Evolutionary conservation across 2,329 filamentous ascomycete genomes (phyloP).

Genomic region (Trichophyton verrucosum): DNA sequence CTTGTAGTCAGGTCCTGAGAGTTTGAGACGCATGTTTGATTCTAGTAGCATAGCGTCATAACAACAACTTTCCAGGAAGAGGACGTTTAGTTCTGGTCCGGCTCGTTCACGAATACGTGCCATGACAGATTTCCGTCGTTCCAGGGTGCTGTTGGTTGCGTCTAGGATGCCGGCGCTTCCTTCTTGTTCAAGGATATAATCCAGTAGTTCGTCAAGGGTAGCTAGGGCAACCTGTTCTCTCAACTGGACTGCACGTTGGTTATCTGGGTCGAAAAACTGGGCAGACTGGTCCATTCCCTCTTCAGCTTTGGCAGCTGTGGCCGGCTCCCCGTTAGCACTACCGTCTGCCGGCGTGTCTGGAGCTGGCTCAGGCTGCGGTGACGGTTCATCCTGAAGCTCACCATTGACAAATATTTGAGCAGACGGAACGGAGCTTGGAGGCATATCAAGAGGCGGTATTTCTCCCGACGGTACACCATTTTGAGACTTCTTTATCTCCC

Average conservation of each 20-base stretch:
- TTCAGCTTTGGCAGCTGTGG: background rate
- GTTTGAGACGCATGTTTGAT: constrained; percentile 92
- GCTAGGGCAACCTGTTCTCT: constrained; percentile 86
- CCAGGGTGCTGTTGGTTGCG: constrained; percentile 89
- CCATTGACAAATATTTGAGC: constrained; percentile 50
- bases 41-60: constrained; percentile 73
- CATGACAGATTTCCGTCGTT: constrained; percentile 71
- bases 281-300: constrained; percentile 74
- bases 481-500: background rate
- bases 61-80: constrained; percentile 93
- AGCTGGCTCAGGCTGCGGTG: constrained; percentile 8
- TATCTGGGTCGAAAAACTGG: constrained; percentile 84
- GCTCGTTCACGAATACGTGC: constrained; percentile 70
- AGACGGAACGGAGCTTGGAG: constrained; percentile 27
- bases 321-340: background rate
- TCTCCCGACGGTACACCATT: background rate
- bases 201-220: constrained; percentile 79
- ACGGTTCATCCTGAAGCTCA: constrained; percentile 28
- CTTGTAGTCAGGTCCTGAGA: constrained; percentile 90
- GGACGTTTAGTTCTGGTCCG: constrained; percentile 70
- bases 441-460: constrained; percentile 25
- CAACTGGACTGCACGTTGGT: constrained; percentile 66
- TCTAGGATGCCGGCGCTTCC: constrained; percentile 92
- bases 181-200: constrained; percentile 70
- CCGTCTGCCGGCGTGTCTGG: constrained; percentile 8